Evolutionary conservation across 768 basidiomycete species (phyloP), one percentile per base, ranked within the genome.

Genomic region (Pulveroboletus sp.): DNA sequence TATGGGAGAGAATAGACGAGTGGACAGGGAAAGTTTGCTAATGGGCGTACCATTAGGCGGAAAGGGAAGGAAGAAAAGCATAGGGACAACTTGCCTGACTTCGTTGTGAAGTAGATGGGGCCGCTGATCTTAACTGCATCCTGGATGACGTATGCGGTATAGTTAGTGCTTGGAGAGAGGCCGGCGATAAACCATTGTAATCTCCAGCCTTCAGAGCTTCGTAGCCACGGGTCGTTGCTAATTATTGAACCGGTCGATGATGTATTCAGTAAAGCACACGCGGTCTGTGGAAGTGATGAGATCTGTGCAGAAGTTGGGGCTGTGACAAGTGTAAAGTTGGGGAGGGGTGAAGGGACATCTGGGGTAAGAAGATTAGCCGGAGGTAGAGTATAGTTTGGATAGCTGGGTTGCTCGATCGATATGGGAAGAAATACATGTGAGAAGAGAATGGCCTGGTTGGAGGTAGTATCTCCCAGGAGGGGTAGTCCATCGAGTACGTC

Each of bases 301-400:
- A 79, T 63, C 10, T 69, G 64, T 0, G 70, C 59, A 11, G 75
- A 67, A 0, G 84, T 81, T 0, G 77, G 75, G 4, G 78, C 69
- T 10, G 89, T 49, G 26, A 88, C 55, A 10, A 89, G 67, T 4
- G 81, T 79, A 48, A 76, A 74, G 57, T 82, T 79, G 0, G 76
- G 74, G 0, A 69, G 54, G 2, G 70, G 62, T 1, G 77, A 57
- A 0, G 83, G 75, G 8, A 64, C 55, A 14, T 61, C 44, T 0
- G 80, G 76, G 21, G 69, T 57, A 0, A 79, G 67, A 13, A 76
- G 59, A 56, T 83, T 81, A 0, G 82, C 81, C 0, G 71, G 60
- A 3, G 84, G 82, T 1, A 92, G 76, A 2, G 84, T 83, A 62
- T 88, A 92, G 58, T 90, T 90, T 10, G 89, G 89, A 59, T 77